Evolutionary conservation across 2,329 filamentous ascomycete species (phyloP), one percentile per base, ranked within the genome.

Genomic region (Bipolaris gigantea): DNA sequence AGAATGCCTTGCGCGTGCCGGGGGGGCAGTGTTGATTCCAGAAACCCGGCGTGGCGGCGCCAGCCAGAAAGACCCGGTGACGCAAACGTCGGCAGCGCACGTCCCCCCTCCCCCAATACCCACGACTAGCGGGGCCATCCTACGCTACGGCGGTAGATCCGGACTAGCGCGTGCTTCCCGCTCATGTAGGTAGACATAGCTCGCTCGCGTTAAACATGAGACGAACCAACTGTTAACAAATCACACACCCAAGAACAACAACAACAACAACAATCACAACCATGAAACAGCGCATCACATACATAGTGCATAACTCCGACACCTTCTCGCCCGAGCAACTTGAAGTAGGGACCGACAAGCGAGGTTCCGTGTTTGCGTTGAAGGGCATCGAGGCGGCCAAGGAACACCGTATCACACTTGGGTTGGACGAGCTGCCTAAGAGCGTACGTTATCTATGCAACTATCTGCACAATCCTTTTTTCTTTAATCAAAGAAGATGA

Each of bases 211-310:
- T 30, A 30, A 10, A 30, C 27, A 30, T 30, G 27, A 10, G 10
- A 30, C 27, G 27, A 30, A 13, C 27, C 11, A 30, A 30, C 27
- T 13, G 10, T 13, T 30, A 30, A 4, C 10, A 30, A 30, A 30
- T 30, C n/a, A n/a, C n/a, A n/a, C n/a, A n/a, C n/a, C n/a, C n/a
- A n/a, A n/a, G n/a, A n/a, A n/a, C n/a, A n/a, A n/a, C n/a, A n/a
- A n/a, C n/a, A n/a, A n/a, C n/a, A 11, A 4, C 27, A 55, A 42
- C 56, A 30, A 13, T 10, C 53, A 40, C 56, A 61, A 60, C 48
- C 48, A 73, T 93, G 89, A 86, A 88, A 64, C 85, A 91, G 75
- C 81, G 90, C 75, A 85, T 91, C 64, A 96, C 92, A 0, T 94
- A 79, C 57, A 56, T 91, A 61, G 78, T 95, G 48, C 86, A 89